phyloP scores from a whole-genome alignment of 2,329 filamentous ascomycete genomes.

The Arachnomyces sp. region DNA sequence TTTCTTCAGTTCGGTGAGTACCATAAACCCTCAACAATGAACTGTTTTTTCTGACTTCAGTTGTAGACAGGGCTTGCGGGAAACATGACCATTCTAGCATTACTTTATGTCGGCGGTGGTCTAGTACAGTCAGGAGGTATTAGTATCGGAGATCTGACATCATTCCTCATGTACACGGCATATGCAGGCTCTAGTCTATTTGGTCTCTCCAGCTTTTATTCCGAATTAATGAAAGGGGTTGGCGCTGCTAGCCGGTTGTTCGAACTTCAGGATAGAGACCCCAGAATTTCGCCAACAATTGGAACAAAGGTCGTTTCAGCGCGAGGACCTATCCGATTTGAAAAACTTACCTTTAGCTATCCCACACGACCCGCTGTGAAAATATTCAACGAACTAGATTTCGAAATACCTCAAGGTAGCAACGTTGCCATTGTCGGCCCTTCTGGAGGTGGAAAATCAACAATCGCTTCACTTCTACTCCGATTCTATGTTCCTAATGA shows the following conservation, averaged over 20 bases:
- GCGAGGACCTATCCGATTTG: slow-evolving; percentile 80
- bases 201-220: slow-evolving; percentile 91
- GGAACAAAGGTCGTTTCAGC: slow-evolving; percentile 74
- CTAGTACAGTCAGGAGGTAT: slow-evolving; percentile 83
- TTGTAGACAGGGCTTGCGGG: slow-evolving; percentile 79
- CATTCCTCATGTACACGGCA: slow-evolving; percentile 97
- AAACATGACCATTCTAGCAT: slow-evolving; percentile 89
- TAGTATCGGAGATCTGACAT: slow-evolving; percentile 84
- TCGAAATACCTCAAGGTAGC: slow-evolving; percentile 84
- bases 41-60: not conserved
- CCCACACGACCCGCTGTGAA: slow-evolving; percentile 84
- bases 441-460: slow-evolving; percentile 92
- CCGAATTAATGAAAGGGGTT: slow-evolving; percentile 97
- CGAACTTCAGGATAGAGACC: slow-evolving; percentile 84
- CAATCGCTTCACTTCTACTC: slow-evolving; percentile 81
- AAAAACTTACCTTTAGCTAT: slow-evolving; percentile 80
- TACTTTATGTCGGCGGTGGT: slow-evolving; percentile 82
- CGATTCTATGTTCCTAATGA: slow-evolving; percentile 81
- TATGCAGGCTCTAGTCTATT: slow-evolving; percentile 82
- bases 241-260: slow-evolving; percentile 94
- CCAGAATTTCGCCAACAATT: slow-evolving; percentile 78
- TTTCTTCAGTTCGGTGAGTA: slow-evolving; percentile 64
- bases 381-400: slow-evolving; percentile 84
- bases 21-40: not conserved
- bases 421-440: slow-evolving; percentile 97